phyloP scores from a whole-genome alignment of 2,329 filamentous ascomycete species.

The Phyllosticta citriasiana region DNA sequence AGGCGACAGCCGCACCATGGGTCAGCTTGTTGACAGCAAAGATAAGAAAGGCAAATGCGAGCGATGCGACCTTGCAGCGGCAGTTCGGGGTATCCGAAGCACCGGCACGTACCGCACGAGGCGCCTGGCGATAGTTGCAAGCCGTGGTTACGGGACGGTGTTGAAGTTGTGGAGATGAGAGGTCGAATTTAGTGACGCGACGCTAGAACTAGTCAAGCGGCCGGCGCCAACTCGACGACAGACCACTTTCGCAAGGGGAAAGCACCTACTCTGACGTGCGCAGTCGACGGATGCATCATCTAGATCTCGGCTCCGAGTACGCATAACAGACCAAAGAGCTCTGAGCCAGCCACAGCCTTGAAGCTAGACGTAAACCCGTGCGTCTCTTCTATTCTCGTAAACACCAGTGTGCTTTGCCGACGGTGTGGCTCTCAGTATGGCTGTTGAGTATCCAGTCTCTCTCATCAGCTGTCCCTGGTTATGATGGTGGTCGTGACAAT shows the following conservation, averaged over 20 bases:
- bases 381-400: not conserved
- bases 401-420: not conserved
- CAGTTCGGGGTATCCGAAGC: not conserved
- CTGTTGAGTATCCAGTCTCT: not conserved
- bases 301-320: not conserved
- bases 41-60: not conserved
- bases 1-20: not conserved
- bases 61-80: not conserved
- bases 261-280: not conserved
- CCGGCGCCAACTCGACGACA: not conserved
- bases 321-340: not conserved
- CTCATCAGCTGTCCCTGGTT: not conserved
- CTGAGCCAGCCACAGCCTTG: not conserved
- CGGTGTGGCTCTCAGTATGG: not conserved
- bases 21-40: not conserved
- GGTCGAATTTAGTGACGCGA: not conserved
- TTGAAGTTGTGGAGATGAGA: constrained; percentile 4
- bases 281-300: not conserved
- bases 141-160: constrained; percentile 2
- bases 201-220: constrained; percentile 3
- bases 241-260: not conserved
- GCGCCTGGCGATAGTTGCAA: not conserved
- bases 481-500: not conserved
- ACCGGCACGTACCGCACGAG: not conserved
- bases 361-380: not conserved